Conservation (phyloP, 257 asterid species). For the Solanum habrochaites region DNA sequence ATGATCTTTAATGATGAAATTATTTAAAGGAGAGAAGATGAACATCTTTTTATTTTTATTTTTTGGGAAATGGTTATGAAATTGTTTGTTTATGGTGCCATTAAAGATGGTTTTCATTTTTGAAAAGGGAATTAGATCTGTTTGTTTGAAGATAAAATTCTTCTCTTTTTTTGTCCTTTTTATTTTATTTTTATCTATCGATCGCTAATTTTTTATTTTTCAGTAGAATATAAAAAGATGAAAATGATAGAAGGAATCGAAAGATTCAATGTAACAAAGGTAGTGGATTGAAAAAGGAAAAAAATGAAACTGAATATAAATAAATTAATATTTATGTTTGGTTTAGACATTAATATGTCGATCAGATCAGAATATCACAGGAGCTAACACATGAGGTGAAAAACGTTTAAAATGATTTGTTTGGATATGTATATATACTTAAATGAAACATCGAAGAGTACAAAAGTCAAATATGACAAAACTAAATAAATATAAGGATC, state of each 20-base stretch:
- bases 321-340: not conserved
- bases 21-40: not conserved
- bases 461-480: not conserved
- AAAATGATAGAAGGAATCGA: not conserved
- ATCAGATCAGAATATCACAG: not conserved
- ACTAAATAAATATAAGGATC: not conserved
- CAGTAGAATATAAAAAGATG: not conserved
- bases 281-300: not conserved
- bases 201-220: too few species aligned
- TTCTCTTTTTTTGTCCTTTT: not conserved
- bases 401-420: not conserved
- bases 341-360: not conserved
- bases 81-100: not conserved
- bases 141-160: not conserved
- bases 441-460: not conserved
- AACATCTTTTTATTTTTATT: not conserved
- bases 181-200: too few species aligned
- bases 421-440: not conserved
- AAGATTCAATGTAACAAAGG: not conserved
- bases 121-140: not conserved
- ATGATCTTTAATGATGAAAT: not conserved
- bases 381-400: not conserved
- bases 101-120: not conserved
- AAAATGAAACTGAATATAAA: not conserved
- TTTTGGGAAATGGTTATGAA: not conserved